Conservation (phyloP, 331 rosid species). For the Telfairia occidentalis region DNA sequence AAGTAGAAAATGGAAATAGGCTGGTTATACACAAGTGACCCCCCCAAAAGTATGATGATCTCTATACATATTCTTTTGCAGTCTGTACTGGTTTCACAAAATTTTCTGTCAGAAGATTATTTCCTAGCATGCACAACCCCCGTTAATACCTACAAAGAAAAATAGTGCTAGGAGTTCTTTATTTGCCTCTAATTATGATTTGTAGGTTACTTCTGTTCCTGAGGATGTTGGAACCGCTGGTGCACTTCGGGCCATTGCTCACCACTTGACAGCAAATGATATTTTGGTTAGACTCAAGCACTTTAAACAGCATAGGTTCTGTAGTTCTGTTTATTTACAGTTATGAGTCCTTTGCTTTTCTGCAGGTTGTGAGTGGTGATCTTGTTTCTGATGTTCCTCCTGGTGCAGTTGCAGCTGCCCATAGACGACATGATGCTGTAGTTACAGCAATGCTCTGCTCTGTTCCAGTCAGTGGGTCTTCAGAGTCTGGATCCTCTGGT, state of each 20-base stretch:
- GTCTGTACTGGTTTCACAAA: neutral
- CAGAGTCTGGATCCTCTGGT: constrained; percentile 68
- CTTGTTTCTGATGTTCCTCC: constrained; percentile 91
- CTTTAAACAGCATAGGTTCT: constrained; percentile 1
- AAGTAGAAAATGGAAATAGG: neutral
- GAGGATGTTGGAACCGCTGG: constrained; percentile 98
- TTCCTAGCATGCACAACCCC: neutral
- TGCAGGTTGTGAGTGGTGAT: constrained; percentile 97
- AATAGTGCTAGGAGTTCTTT: neutral
- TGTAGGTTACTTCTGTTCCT: constrained; percentile 83
- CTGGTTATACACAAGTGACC: neutral
- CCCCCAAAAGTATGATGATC: neutral
- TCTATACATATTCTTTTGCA: neutral
- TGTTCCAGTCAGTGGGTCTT: constrained; percentile 77
- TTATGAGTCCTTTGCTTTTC: constrained; percentile 13
- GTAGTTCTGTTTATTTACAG: constrained; percentile 9
- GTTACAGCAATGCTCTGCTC: constrained; percentile 92
- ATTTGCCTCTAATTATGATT: neutral
- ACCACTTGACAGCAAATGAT: constrained; percentile 70
- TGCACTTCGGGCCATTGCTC: constrained; percentile 81
- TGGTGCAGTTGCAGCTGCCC: constrained; percentile 93
- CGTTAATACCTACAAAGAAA: neutral
- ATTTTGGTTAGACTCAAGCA: constrained; percentile 45
- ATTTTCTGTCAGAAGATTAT: neutral
- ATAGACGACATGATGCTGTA: constrained; percentile 83